A percentile compares a stretch with the other conserved stretches of the same genome.
Evolutionary conservation across 352 stramenopile species (phyloP).

Genomic region (Globisporangium spiculum): DNA sequence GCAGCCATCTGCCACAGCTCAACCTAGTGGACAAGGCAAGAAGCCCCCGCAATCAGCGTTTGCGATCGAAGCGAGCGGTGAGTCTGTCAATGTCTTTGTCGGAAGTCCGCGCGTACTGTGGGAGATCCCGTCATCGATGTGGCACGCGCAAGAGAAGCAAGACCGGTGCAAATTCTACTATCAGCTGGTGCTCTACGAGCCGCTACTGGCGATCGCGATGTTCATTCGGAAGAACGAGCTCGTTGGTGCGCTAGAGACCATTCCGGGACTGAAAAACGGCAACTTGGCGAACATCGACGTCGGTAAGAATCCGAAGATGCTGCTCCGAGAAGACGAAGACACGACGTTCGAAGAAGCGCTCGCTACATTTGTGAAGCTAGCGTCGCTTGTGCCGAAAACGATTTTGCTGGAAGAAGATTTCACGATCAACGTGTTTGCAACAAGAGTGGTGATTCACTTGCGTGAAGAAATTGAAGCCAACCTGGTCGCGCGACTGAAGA

Average conservation of each 20-base stretch:
- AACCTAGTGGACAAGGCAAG: slow-evolving; percentile 18
- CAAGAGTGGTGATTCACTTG: slow-evolving; percentile 62
- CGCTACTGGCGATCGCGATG: slow-evolving; percentile 45
- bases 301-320: slow-evolving; percentile 59
- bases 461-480: slow-evolving; percentile 70
- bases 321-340: slow-evolving; percentile 44
- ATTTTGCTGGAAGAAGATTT: slow-evolving; percentile 63
- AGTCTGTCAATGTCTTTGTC: slow-evolving; percentile 67
- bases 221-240: slow-evolving; percentile 88
- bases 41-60: slow-evolving; percentile 27
- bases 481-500: slow-evolving; percentile 52
- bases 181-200: slow-evolving; percentile 57
- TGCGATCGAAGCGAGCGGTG: slow-evolving; percentile 30
- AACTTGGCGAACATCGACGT: slow-evolving; percentile 72
- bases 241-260: slow-evolving; percentile 68
- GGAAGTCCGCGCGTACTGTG: slow-evolving; percentile 69
- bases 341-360: slow-evolving; percentile 49
- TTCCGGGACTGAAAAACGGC: slow-evolving; percentile 69
- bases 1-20: slow-evolving; percentile 3
- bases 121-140: slow-evolving; percentile 52
- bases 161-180: slow-evolving; percentile 69
- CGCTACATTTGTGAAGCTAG: slow-evolving; percentile 52
- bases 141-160: slow-evolving; percentile 53
- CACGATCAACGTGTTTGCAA: slow-evolving; percentile 45
- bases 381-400: slow-evolving; percentile 55